phyloP scores from a whole-genome alignment of 768 basidiomycete species.

The Crassisporium funariophilum region DNA sequence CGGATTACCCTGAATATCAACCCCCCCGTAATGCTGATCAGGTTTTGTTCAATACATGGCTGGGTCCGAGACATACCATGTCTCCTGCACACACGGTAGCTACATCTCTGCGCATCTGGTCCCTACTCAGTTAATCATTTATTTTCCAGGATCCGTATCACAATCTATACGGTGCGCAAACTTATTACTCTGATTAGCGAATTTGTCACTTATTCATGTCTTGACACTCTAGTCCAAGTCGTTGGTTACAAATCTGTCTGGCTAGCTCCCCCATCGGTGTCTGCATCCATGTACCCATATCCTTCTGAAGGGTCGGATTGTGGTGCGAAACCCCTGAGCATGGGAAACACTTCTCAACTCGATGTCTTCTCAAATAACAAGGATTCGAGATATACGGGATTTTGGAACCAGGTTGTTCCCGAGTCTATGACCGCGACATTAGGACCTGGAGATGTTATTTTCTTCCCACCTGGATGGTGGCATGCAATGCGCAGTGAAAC shows the following conservation, averaged over 20 bases:
- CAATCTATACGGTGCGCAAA: conserved; percentile 77
- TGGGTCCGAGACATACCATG: conserved; percentile 76
- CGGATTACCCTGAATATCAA: conserved; percentile 52
- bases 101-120: conserved; percentile 5
- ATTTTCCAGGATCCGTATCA: conserved; percentile 81
- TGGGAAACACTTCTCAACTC: conserved; percentile 80
- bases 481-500: conserved; percentile 87
- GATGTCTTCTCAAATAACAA: conserved; percentile 64
- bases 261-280: conserved; percentile 74
- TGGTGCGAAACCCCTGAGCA: conserved; percentile 41
- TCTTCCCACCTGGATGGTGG: conserved; percentile 95
- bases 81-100: conserved; percentile 88
- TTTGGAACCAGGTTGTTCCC: conserved; percentile 58
- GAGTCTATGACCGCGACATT: conserved; percentile 64
- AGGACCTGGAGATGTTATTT: conserved; percentile 81
- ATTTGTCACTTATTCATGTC: conserved; percentile 12
- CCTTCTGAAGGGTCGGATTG: conserved; percentile 21
- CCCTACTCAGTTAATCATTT: conserved; percentile 7
- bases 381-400: conserved; percentile 42
- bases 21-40: conserved; percentile 69
- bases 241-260: conserved; percentile 90
- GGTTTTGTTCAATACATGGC: conserved; percentile 76
- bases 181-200: not conserved
- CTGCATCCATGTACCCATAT: conserved; percentile 63
- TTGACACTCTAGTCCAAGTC: conserved; percentile 80